Evolutionary conservation across 352 stramenopile genomes (phyloP).

Genomic region (Phytopythium mirpurense): DNA sequence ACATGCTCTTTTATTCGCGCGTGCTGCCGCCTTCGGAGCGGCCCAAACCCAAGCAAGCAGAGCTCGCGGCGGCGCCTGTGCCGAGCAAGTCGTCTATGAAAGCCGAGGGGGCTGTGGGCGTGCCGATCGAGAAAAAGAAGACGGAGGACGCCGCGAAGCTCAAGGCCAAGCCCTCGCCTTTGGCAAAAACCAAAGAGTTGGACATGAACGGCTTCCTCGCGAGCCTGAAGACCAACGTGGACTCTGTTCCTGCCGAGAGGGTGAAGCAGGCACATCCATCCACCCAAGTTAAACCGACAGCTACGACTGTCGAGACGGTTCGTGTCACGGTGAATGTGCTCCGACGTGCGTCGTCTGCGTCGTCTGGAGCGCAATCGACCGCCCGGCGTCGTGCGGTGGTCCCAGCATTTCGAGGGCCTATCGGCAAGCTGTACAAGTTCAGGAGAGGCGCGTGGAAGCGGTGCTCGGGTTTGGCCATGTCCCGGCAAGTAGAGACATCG

Average conservation of each 20-base stretch:
- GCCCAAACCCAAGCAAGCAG: conserved; percentile 19
- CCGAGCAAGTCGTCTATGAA: conserved; percentile 11
- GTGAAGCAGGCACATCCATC: too few species aligned
- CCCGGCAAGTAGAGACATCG: conserved; percentile 11
- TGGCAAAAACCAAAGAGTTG: conserved; percentile 33
- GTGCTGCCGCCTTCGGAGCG: conserved; percentile 45
- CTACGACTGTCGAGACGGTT: conserved; percentile 7
- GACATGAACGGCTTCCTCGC: conserved; percentile 64
- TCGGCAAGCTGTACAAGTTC: conserved; percentile 35
- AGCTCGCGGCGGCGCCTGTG: background rate
- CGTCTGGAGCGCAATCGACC: background rate
- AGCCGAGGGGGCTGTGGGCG: conserved; percentile 2
- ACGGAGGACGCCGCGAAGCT: conserved; percentile 6
- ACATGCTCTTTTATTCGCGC: conserved; percentile 90
- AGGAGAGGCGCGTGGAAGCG: conserved; percentile 12
- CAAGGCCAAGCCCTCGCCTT: conserved; percentile 7
- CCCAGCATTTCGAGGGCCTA: conserved; percentile 25
- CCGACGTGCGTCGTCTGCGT: background rate
- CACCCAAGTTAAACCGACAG: background rate
- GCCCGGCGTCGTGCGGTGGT: background rate
- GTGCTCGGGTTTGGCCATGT: conserved; percentile 26
- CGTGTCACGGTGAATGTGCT: conserved; percentile 8
- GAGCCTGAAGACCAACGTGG: conserved; percentile 48
- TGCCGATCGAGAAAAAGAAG: conserved; percentile 5
- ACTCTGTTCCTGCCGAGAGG: background rate